These are phyloP conservation scores for Mortierella sp. DNA, from an alignment of 371 early-diverging fungal genomes.

Conservation along the genomic window DNA sequence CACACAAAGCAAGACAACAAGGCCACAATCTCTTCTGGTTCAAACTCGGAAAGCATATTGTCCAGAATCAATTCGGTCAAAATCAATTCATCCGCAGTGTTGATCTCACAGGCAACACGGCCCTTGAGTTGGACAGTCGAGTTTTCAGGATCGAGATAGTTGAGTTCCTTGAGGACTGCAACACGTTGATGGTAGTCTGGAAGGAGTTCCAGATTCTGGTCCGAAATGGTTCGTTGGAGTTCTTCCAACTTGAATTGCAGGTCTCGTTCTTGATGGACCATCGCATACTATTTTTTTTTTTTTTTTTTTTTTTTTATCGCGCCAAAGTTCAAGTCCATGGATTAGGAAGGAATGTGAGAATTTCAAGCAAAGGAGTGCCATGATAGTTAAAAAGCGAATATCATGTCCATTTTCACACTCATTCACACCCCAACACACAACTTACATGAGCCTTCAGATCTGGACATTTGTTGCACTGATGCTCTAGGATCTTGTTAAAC, in stretches of 20 bases:
- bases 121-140: slow-evolving; percentile 97
- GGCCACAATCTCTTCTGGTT: slow-evolving; percentile 95
- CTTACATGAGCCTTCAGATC: slow-evolving; percentile 82
- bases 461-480: slow-evolving; percentile 87
- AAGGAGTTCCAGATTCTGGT: slow-evolving; percentile 90
- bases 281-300: slow-evolving; percentile 62
- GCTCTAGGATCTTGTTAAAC: slow-evolving; percentile 58
- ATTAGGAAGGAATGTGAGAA: slow-evolving; percentile 9
- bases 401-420: slow-evolving; percentile 3
- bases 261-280: slow-evolving; percentile 73
- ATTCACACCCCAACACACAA: not conserved
- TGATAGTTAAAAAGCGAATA: not conserved
- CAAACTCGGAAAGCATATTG: slow-evolving; percentile 91
- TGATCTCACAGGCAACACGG: slow-evolving; percentile 99
- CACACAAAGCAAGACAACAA: slow-evolving; percentile 97
- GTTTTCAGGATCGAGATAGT: slow-evolving; percentile 81
- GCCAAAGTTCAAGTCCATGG: too few relatives aligned
- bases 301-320: too few relatives aligned
- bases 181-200: slow-evolving; percentile 94
- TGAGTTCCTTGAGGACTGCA: slow-evolving; percentile 79
- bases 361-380: not conserved
- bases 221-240: slow-evolving; percentile 82
- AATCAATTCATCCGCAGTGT: slow-evolving; percentile 96
- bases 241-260: slow-evolving; percentile 77
- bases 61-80: slow-evolving; percentile 98